Base-by-base conservation (phyloP, 345 rosid species). In the Hibiscus mutabilis region DNA sequence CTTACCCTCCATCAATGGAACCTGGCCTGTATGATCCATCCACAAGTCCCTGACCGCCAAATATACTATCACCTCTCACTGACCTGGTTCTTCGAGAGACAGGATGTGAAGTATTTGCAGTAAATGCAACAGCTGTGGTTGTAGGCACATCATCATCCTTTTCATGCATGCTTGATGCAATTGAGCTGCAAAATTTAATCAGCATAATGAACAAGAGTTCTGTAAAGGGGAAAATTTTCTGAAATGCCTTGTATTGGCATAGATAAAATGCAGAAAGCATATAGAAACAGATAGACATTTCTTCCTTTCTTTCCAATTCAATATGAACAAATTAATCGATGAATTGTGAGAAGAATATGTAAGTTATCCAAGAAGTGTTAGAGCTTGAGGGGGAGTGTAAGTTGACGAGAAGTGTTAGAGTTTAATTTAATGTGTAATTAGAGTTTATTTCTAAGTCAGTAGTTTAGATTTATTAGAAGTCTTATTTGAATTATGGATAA, bases 101-200 rank as follows among this genome's bases (percentile, higher is more conserved):
- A 63, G 97, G 87, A 59, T 88, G 99, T n/a, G 89, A 88, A 77
- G 77, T 79, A 81, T 79, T 90, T 70, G 82, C 82, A 21, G 86
- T 77, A 79, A 82, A 84, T 67, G 91, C 86, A 77, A 86, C 82
- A 78, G 90, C 97, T 63, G 87, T 82, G 33, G 92, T 90, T 53
- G 96, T 87, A 72, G 96, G 97, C 72, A 95, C 82, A 74, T 90
- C 97, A 74, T 95, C 99, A 77, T 92, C 93, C 80, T 84, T 82
- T 73, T 92, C 97, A 81, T 90, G 76, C 84, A 87, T 79, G 84
- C 85, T 88, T 24, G 91, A 86, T 67, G 85, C 83, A 73, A 81
- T 86, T 74, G 92, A 90, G 82, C 99, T 95, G 96, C 80, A 88
- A 60, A 77, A 78, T 60, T 66, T 47, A 79, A 76, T 76, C 66